Conservation (phyloP, 768 basidiomycete species). For the Suillus tomentosus region DNA sequence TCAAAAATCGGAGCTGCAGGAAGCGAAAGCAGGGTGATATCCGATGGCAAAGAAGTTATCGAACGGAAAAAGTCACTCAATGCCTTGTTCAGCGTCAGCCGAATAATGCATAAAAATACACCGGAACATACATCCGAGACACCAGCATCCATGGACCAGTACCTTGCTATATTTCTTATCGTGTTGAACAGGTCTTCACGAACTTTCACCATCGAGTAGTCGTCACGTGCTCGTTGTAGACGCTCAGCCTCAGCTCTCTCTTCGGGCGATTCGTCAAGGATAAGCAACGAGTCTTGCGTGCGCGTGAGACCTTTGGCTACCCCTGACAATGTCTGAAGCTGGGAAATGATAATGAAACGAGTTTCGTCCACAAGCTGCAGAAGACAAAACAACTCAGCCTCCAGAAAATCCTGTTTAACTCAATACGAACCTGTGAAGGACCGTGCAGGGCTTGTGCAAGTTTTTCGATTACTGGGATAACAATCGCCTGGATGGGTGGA, state of each 20-base stretch:
- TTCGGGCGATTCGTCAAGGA: slow-evolving; percentile 59
- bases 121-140: slow-evolving; percentile 66
- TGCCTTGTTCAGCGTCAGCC: slow-evolving; percentile 44
- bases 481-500: slow-evolving; percentile 75
- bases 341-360: slow-evolving; percentile 60
- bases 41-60: slow-evolving; percentile 78
- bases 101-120: slow-evolving; percentile 9
- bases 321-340: slow-evolving; percentile 81
- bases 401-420: no score
- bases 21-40: slow-evolving; percentile 77
- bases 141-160: slow-evolving; percentile 81
- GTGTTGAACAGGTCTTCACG: slow-evolving; percentile 66
- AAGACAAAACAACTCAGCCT: neutral
- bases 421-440: slow-evolving; percentile 48
- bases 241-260: slow-evolving; percentile 51
- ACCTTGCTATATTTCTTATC: slow-evolving; percentile 60
- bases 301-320: slow-evolving; percentile 87
- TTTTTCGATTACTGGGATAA: slow-evolving; percentile 72
- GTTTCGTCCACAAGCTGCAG: slow-evolving; percentile 73
- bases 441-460: slow-evolving; percentile 63
- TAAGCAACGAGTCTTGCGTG: slow-evolving; percentile 64
- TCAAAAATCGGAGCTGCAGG: slow-evolving; percentile 82
- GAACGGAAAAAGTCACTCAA: slow-evolving; percentile 84
- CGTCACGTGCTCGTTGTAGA: slow-evolving; percentile 62
- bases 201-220: slow-evolving; percentile 61